These are phyloP conservation scores for Populus trichocarpa DNA, from an alignment of 441 rosid genomes.

Conservation along the genomic window DNA sequence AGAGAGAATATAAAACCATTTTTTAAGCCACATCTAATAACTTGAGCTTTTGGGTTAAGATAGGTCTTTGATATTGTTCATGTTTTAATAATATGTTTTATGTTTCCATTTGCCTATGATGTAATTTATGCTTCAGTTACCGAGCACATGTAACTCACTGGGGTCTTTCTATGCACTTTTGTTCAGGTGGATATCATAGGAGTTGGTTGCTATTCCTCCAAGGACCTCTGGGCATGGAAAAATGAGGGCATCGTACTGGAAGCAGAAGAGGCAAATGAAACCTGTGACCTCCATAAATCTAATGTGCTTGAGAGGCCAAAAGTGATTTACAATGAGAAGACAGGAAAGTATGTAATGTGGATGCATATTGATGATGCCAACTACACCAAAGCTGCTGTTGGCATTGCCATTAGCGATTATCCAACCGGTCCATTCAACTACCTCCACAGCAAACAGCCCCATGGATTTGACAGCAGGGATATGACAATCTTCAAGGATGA, in stretches of 20 bases:
- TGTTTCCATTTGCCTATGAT: too few species aligned
- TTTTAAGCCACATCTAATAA: not conserved
- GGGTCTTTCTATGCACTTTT: not conserved
- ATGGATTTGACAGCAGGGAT: constrained; percentile 83
- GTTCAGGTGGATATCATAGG: constrained; percentile 91
- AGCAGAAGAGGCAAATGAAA: constrained; percentile 68
- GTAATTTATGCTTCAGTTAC: too few species aligned
- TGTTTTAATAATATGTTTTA: too few species aligned
- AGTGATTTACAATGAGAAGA: constrained; percentile 71
- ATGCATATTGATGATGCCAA: constrained; percentile 93
- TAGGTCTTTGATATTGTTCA: too few species aligned
- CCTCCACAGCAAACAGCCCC: constrained; percentile 74
- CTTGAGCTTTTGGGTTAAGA: too few species aligned
- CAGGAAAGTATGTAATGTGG: constrained; percentile 90
- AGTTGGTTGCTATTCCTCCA: constrained; percentile 94
- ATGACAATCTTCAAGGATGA: constrained; percentile 92
- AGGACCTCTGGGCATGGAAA: constrained; percentile 89
- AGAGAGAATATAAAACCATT: not conserved
- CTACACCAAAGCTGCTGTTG: constrained; percentile 91
- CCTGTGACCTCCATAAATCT: constrained; percentile 74
- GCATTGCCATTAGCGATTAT: constrained; percentile 65
- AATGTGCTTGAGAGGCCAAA: constrained; percentile 95
- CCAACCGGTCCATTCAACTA: constrained; percentile 85
- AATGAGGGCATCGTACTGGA: constrained; percentile 78
- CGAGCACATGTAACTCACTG: not conserved